phyloP scores from a whole-genome alignment of 257 asterid species.

The Paulownia fortunei region DNA sequence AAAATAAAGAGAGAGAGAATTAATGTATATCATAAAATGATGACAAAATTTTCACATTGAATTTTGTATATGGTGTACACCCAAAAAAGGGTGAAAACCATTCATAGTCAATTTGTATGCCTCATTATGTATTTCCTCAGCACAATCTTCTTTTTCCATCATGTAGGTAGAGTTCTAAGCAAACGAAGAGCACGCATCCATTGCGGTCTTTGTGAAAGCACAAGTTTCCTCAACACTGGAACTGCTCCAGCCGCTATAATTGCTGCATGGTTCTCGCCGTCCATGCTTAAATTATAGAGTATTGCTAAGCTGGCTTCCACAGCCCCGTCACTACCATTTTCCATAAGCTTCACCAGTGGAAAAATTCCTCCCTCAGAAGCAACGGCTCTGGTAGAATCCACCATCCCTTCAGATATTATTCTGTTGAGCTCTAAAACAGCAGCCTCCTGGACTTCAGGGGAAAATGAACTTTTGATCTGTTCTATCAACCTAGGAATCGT shows the following conservation, averaged over 20 bases:
- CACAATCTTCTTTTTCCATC: background rate
- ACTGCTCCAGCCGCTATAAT: slow-evolving; percentile 81
- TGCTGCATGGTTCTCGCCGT: slow-evolving; percentile 75
- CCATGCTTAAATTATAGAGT: slow-evolving; percentile 79
- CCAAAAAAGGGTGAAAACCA: background rate
- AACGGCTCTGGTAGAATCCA: slow-evolving; percentile 60
- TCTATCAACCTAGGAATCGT: slow-evolving; percentile 79
- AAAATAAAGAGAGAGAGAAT: background rate
- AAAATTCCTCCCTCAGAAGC: slow-evolving; percentile 73
- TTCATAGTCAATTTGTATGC: background rate
- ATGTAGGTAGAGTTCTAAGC: slow-evolving; percentile 76
- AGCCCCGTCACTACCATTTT: slow-evolving; percentile 54
- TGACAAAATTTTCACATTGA: background rate
- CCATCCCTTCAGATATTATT: slow-evolving; percentile 69
- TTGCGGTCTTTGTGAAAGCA: slow-evolving; percentile 57
- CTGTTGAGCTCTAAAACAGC: slow-evolving; percentile 80
- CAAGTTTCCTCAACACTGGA: slow-evolving; percentile 68
- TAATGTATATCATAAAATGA: background rate
- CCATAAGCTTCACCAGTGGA: slow-evolving; percentile 68
- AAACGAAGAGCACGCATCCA: slow-evolving; percentile 76
- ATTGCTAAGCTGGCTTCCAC: slow-evolving; percentile 70
- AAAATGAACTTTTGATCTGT: slow-evolving; percentile 52
- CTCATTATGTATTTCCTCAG: background rate
- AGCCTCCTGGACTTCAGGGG: slow-evolving; percentile 60
- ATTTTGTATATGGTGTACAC: background rate